Percentiles rank a stretch among this genome's conserved stretches.
phyloP scores from a whole-genome alignment of 2,329 filamentous ascomycete genomes.

The Venturiaceae sp. region DNA sequence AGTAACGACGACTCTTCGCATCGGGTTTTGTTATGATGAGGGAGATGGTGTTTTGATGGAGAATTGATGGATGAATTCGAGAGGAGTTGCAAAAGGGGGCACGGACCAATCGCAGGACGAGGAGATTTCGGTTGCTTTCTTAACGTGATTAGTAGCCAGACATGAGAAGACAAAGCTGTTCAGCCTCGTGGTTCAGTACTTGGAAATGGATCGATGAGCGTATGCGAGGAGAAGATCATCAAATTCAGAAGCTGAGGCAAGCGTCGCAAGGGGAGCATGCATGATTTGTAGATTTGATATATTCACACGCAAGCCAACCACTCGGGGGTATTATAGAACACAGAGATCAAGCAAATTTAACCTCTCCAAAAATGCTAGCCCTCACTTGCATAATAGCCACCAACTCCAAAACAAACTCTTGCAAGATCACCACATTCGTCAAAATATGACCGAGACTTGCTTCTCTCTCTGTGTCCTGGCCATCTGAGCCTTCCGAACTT shows the following conservation, averaged over 20 bases:
- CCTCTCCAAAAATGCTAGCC: conserved; percentile 37
- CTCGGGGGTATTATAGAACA: neutral
- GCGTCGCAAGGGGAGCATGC: no score
- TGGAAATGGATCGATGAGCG: no score
- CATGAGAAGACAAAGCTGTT: no score
- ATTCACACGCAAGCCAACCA: neutral
- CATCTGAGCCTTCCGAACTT: conserved; percentile 16
- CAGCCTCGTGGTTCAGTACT: no score
- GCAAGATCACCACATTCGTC: conserved; percentile 40
- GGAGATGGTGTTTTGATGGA: neutral
- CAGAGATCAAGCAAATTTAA: conserved; percentile 21
- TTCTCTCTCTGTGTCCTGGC: conserved; percentile 17
- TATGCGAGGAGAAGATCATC: no score
- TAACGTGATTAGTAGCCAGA: no score
- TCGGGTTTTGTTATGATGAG: conserved; percentile 23
- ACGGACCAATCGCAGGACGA: neutral
- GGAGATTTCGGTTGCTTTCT: no score
- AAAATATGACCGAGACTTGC: conserved; percentile 38
- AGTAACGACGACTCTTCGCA: conserved; percentile 41
- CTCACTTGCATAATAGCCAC: conserved; percentile 38
- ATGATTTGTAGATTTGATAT: no score
- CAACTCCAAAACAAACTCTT: conserved; percentile 40
- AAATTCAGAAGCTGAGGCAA: no score
- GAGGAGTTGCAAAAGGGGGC: neutral
- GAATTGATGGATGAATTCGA: neutral